Percentiles rank a stretch among this genome's conserved stretches.
These are phyloP conservation scores for Hypericum perforatum DNA, from an alignment of 345 rosid genomes.

Conservation along the genomic window DNA sequence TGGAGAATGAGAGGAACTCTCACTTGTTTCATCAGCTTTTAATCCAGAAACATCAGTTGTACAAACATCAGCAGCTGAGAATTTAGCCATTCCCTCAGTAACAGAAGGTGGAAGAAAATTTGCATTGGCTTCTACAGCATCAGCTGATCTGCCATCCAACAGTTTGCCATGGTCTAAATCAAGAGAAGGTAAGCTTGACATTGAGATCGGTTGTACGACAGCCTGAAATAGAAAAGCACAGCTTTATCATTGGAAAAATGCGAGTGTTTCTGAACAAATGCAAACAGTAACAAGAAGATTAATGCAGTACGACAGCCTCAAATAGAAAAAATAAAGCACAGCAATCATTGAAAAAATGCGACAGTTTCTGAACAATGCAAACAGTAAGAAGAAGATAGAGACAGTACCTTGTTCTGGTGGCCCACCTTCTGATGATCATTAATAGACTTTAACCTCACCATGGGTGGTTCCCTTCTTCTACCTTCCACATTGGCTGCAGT, in stretches of 20 bases:
- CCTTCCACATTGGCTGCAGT: constrained; percentile 20
- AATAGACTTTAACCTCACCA: constrained; percentile 42
- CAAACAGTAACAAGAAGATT: background rate
- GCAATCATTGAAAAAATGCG: background rate
- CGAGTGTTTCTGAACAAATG: no score
- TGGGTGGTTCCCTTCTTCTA: constrained; percentile 22
- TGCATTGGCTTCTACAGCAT: constrained; percentile 21
- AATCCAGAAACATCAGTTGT: constrained; percentile 21
- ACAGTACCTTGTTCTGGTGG: constrained; percentile 40
- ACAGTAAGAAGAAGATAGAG: background rate
- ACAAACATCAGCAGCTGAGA: constrained; percentile 16
- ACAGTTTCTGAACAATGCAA: background rate
- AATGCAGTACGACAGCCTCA: background rate
- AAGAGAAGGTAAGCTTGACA: constrained; percentile 13
- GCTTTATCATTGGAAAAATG: no score
- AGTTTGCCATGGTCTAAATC: constrained; percentile 24
- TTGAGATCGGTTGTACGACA: constrained; percentile 23
- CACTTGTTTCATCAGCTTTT: constrained; percentile 20
- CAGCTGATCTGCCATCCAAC: constrained; percentile 24
- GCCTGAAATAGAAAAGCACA: constrained; percentile 13
- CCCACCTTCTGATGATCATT: constrained; percentile 40
- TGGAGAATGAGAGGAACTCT: constrained; percentile 18
- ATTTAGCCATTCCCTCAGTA: constrained; percentile 20
- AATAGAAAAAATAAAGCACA: background rate
- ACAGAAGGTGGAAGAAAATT: constrained; percentile 13